phyloP scores from a whole-genome alignment of 108 stramenopile species.

The Cylindrotheca closterium region DNA sequence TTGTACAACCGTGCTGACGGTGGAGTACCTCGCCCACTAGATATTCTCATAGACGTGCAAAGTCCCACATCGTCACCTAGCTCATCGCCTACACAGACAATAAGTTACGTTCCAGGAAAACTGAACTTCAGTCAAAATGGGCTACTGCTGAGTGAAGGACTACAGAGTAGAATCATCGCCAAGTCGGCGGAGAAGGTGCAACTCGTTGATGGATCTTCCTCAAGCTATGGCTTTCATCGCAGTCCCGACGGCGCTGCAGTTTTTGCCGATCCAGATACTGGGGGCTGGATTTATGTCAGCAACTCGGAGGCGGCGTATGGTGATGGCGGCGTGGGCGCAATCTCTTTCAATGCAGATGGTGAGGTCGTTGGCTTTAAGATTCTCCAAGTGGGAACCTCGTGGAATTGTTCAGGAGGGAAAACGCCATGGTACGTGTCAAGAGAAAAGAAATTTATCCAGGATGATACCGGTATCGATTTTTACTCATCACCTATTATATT shows the following conservation, averaged over 20 bases:
- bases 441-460: too few relatives aligned
- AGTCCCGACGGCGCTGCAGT: slow-evolving; percentile 48
- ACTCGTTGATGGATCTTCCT: slow-evolving; percentile 16
- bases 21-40: too few relatives aligned
- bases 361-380: slow-evolving; percentile 34
- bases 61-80: too few relatives aligned
- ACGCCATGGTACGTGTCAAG: slow-evolving; percentile 37
- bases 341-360: slow-evolving; percentile 46
- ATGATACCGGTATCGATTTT: not conserved
- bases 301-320: slow-evolving; percentile 43
- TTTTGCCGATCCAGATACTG: slow-evolving; percentile 35
- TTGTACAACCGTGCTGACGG: too few relatives aligned
- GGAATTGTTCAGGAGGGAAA: slow-evolving; percentile 54
- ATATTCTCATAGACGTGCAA: too few relatives aligned
- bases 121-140: slow-evolving; percentile 22
- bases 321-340: slow-evolving; percentile 49
- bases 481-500: not conserved
- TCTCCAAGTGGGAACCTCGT: slow-evolving; percentile 29
- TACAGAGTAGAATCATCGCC: slow-evolving; percentile 30
- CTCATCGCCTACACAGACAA: too few relatives aligned
- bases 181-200: slow-evolving; percentile 17
- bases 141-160: slow-evolving; percentile 30
- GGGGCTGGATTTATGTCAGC: slow-evolving; percentile 62
- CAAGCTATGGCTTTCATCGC: slow-evolving; percentile 30
- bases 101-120: slow-evolving; percentile 44